Percentiles rank a stretch among this genome's conserved stretches.
phyloP scores from a whole-genome alignment of 495 filamentous ascomycete species.

The Jackrogersella minutella region DNA sequence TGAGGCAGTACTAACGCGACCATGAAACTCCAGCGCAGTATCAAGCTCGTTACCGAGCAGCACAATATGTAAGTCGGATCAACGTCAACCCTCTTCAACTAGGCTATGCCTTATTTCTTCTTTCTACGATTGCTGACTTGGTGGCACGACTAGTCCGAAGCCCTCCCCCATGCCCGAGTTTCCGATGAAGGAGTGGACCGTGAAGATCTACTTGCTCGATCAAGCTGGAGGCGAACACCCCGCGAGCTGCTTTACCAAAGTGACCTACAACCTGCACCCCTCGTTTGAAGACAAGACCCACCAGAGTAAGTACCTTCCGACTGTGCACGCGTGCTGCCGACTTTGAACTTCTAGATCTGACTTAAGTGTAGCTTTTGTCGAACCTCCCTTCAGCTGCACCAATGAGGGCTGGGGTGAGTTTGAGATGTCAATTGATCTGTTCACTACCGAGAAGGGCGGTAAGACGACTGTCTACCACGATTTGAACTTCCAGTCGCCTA shows the following conservation, averaged over 20 bases:
- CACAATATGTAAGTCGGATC: constrained; percentile 75
- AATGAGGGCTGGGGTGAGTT: constrained; percentile 99
- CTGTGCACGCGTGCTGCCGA: background rate
- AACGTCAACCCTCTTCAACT: background rate
- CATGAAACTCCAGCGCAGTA: constrained; percentile 65
- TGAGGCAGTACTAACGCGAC: constrained; percentile 34
- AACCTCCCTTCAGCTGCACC: constrained; percentile 84
- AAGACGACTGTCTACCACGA: constrained; percentile 85
- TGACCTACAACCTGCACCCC: constrained; percentile 89
- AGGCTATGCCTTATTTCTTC: constrained; percentile 9
- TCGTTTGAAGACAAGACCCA: constrained; percentile 79
- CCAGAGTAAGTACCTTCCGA: constrained; percentile 71
- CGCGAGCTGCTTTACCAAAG: constrained; percentile 89
- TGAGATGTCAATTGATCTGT: constrained; percentile 87
- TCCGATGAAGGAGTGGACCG: constrained; percentile 82
- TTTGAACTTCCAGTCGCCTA: constrained; percentile 82
- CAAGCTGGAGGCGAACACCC: constrained; percentile 71
- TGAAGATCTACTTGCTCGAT: constrained; percentile 69
- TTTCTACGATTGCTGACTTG: constrained; percentile 29
- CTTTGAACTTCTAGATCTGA: background rate
- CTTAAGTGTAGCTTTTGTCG: constrained; percentile 69
- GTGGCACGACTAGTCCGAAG: constrained; percentile 61
- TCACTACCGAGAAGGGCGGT: constrained; percentile 82
- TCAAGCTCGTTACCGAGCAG: constrained; percentile 94
- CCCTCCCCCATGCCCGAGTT: constrained; percentile 83